A percentile compares a stretch with the other conserved stretches of the same genome.
Conservation (phyloP, 2,329 filamentous ascomycete genomes). For the Iodosphaeria phyllophila region DNA sequence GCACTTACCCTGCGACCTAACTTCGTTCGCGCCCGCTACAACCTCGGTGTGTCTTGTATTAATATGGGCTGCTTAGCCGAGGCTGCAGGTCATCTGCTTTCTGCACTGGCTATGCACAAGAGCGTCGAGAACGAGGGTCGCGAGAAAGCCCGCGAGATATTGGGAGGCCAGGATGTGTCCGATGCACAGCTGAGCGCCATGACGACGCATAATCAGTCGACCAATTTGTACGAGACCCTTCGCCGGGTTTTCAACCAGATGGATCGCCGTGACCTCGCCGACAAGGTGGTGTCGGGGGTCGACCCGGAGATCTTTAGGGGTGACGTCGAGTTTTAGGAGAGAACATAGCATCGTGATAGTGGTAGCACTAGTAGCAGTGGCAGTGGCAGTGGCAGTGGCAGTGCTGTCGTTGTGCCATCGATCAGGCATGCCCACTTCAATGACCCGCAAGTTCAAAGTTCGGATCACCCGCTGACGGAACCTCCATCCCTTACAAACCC, state of each 20-base stretch:
- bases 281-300: conserved; percentile 75
- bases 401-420: too few relatives aligned
- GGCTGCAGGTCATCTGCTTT: conserved; percentile 80
- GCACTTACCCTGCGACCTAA: conserved; percentile 81
- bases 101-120: conserved; percentile 89
- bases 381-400: too few relatives aligned
- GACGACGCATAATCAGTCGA: conserved; percentile 90
- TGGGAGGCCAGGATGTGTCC: conserved; percentile 32
- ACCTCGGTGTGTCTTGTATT: conserved; percentile 89
- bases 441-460: too few relatives aligned
- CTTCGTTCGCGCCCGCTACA: conserved; percentile 93
- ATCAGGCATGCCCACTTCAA: too few relatives aligned
- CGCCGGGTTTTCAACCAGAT: conserved; percentile 92
- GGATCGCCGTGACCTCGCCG: conserved; percentile 72
- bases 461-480: too few relatives aligned
- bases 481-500: too few relatives aligned
- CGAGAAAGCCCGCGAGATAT: conserved; percentile 66
- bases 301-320: conserved; percentile 76
- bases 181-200: conserved; percentile 71
- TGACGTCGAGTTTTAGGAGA: conserved; percentile 63
- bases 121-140: conserved; percentile 73
- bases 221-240: conserved; percentile 89
- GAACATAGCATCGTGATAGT: too few relatives aligned
- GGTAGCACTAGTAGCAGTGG: too few relatives aligned
- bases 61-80: conserved; percentile 93